A percentile compares a stretch with the other conserved stretches of the same genome.
These are phyloP conservation scores for Colletotrichum orbiculare DNA, from an alignment of 2,329 filamentous ascomycete species.

Conservation along the genomic window DNA sequence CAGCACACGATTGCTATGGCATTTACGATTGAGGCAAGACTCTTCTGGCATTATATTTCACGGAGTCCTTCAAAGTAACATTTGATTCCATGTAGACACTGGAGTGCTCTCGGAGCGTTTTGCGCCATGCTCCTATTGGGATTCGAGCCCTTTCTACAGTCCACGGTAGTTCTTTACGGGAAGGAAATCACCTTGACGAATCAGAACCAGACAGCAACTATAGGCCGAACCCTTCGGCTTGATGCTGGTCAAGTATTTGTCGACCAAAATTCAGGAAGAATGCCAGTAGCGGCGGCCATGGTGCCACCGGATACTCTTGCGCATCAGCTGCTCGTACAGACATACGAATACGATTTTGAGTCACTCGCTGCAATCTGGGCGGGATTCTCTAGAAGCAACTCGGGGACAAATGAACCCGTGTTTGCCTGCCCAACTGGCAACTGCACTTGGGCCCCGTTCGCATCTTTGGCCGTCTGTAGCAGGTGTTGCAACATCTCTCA, in stretches of 20 bases:
- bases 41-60: neutral
- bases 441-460: neutral
- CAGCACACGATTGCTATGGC: neutral
- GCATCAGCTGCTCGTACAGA: no score
- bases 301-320: no score
- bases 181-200: neutral
- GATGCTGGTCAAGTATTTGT: neutral
- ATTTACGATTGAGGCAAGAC: neutral
- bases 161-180: neutral
- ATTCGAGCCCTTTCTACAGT: conserved; percentile 13
- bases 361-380: conserved; percentile 4
- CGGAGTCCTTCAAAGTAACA: neutral
- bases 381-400: conserved; percentile 2
- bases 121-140: neutral
- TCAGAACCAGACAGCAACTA: neutral
- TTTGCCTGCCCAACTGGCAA: neutral
- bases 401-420: neutral
- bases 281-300: no score
- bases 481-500: neutral
- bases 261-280: no score
- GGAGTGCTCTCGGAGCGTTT: neutral
- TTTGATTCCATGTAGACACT: neutral
- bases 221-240: neutral
- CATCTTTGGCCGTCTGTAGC: conserved; percentile 1
- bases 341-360: conserved; percentile 1